phyloP scores from a whole-genome alignment of 2,329 filamentous ascomycete species.

The Monosporascus sp. region DNA sequence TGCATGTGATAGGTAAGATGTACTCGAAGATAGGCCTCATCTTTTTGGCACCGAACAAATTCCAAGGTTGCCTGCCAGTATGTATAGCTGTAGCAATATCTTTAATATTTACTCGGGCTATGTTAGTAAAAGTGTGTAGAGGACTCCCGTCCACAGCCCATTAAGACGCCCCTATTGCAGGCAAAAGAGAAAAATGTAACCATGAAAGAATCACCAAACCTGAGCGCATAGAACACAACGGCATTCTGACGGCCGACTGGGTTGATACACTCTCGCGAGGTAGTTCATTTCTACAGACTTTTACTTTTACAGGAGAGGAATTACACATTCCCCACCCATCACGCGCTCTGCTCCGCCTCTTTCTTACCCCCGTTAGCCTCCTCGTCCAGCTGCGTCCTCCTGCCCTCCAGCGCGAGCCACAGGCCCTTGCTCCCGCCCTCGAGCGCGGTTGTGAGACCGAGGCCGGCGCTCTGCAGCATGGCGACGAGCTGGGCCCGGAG shows the following conservation, averaged over 20 bases:
- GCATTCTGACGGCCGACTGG: no score
- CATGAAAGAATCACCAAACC: neutral
- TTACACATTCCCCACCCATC: conserved; percentile 21
- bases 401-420: conserved; percentile 82
- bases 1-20: no score
- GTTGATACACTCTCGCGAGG: no score
- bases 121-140: no score
- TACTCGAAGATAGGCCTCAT: no score
- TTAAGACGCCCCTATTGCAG: neutral
- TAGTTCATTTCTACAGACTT: conserved; percentile 7
- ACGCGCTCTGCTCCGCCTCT: conserved; percentile 16
- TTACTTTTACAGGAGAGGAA: no score
- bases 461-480: conserved; percentile 75
- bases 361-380: conserved; percentile 39
- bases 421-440: conserved; percentile 76
- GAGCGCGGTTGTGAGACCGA: conserved; percentile 70
- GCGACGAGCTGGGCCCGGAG: conserved; percentile 75
- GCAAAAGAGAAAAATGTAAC: neutral
- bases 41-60: no score
- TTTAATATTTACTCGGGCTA: no score
- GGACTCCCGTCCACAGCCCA: no score
- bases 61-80: no score
- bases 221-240: no score
- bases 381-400: conserved; percentile 76
- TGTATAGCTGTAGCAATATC: no score